Conservation (phyloP, 2,329 filamentous ascomycete genomes). For the Fusarium phyllophilum region DNA sequence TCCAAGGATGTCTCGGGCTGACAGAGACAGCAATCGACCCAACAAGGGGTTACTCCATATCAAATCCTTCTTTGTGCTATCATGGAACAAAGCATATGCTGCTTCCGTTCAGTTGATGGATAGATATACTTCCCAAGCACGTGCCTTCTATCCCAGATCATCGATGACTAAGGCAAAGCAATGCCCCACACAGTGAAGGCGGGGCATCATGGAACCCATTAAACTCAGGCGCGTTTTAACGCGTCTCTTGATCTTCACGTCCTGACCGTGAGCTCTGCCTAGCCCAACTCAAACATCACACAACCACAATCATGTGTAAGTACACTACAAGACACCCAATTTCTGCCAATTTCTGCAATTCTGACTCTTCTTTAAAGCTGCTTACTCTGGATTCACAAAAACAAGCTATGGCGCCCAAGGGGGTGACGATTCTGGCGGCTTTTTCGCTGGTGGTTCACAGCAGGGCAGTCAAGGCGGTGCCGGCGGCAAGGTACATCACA, state of each 20-base stretch:
- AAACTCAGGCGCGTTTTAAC: conserved; percentile 48
- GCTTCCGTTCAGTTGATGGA: background rate
- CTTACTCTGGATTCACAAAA: conserved; percentile 61
- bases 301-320: conserved; percentile 50
- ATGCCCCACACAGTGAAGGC: conserved; percentile 32
- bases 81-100: background rate
- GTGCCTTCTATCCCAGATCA: background rate
- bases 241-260: conserved; percentile 43
- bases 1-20: background rate
- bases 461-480: conserved; percentile 62
- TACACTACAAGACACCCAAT: background rate
- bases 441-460: conserved; percentile 69
- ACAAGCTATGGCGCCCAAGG: conserved; percentile 63
- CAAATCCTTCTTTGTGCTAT: background rate
- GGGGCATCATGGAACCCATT: conserved; percentile 41
- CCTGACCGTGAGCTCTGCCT: conserved; percentile 20
- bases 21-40: background rate
- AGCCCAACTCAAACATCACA: conserved; percentile 28
- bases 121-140: background rate
- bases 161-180: conserved; percentile 36
- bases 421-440: conserved; percentile 70
- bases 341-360: conserved; percentile 1
- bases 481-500: conserved; percentile 55
- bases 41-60: background rate
- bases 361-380: conserved; percentile 48